Evolutionary conservation across 768 basidiomycete species (phyloP).

Genomic region (Daedalea quercina): DNA sequence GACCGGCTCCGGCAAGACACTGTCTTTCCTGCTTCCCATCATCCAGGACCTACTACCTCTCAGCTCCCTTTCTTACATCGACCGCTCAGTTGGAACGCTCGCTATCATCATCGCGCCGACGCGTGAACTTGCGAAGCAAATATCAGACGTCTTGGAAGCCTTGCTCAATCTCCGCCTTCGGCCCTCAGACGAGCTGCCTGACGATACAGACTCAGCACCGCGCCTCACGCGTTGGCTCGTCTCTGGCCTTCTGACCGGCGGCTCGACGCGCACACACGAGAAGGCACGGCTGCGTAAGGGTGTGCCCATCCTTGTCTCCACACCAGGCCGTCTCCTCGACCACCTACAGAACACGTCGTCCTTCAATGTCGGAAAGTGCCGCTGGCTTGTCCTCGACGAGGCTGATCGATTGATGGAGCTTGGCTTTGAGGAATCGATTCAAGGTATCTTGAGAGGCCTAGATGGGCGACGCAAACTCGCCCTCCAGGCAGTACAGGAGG

Average conservation of each 20-base stretch:
- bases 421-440: slow-evolving; percentile 94
- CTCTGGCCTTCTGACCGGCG: slow-evolving; percentile 88
- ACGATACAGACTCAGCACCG: slow-evolving; percentile 31
- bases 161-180: slow-evolving; percentile 73
- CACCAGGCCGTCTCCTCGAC: slow-evolving; percentile 91
- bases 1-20: slow-evolving; percentile 95
- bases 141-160: slow-evolving; percentile 87
- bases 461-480: slow-evolving; percentile 80
- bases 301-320: slow-evolving; percentile 89
- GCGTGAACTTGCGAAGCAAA: slow-evolving; percentile 93
- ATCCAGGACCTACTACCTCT: slow-evolving; percentile 91
- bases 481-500: slow-evolving; percentile 55
- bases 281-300: slow-evolving; percentile 94
- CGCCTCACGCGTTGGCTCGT: slow-evolving; percentile 87
- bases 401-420: slow-evolving; percentile 97
- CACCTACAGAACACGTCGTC: slow-evolving; percentile 94
- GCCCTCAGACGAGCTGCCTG: slow-evolving; percentile 44
- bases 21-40: slow-evolving; percentile 90
- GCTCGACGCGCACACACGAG: slow-evolving; percentile 91
- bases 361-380: slow-evolving; percentile 88
- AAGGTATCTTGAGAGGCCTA: slow-evolving; percentile 79
- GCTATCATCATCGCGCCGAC: slow-evolving; percentile 94
- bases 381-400: slow-evolving; percentile 96
- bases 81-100: slow-evolving; percentile 90
- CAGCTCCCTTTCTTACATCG: slow-evolving; percentile 86